Evolutionary conservation across 306 rosid genomes (phyloP), one percentile per base, ranked within the genome.

Genomic region (Acacia melanoxylon): DNA sequence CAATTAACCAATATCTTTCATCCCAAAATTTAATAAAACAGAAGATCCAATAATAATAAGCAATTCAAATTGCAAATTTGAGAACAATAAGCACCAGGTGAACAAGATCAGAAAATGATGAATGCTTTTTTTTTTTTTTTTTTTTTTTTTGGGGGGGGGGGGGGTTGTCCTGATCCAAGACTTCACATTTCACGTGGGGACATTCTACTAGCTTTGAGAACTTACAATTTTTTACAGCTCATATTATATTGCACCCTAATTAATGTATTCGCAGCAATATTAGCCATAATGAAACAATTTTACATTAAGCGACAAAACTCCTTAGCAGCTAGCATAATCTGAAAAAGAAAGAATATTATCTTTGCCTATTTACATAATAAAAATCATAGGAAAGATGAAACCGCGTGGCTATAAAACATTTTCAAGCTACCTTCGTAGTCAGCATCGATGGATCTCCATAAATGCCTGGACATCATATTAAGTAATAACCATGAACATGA

Each of bases 291-390:
- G 37, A 61, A 14, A 5, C 44, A 65, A 24, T 61, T 76, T 75
- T 1, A 37, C 44, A 68, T 35, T 62, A 59, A 49, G 46, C 31
- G 56, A 51, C 3, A 9, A 82, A 79, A 45, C 75, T 72, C 75
- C 15, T 13, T 74, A 61, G 6, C 8, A 54, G 44, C 82, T 62
- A 40, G 65, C 27, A 52, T 63, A 62, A 37, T 59, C 80, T 75
- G 72, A 52, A 85, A 63, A 35, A 62, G 13, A 8, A 20, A 73
- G 45, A 73, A 74, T 27, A 74, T 25, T 15, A 8, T 6, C 48
- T 51, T 79, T 67, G 68, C 77, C 75, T 86, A 72, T 86, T 82
- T 82, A 86, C 89, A 82, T 31, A 48, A 66, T 66, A 66, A 66
- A 66, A 69, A 41, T 69, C 49, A 37, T 41, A 22, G 54, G 15